Conservation (phyloP, 169 alveolate species). For the Cryptosporidium bovis region DNA sequence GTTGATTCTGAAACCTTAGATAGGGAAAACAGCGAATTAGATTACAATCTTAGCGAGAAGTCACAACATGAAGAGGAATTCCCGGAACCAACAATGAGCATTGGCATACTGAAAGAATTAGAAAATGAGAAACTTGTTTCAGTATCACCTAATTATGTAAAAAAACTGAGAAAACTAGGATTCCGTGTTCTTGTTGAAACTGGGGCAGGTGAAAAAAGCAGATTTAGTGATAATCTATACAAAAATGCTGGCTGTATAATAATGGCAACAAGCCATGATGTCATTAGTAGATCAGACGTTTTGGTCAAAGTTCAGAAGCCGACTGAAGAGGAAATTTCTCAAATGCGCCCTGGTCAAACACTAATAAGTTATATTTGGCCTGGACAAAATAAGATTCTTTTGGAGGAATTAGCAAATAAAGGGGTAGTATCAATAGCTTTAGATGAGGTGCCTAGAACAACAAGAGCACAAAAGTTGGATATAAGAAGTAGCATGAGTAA, state of each 20-base stretch:
- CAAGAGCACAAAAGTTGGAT: slow-evolving; percentile 93
- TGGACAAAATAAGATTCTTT: slow-evolving; percentile 77
- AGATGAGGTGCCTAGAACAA: slow-evolving; percentile 92
- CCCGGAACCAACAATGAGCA: slow-evolving; percentile 72
- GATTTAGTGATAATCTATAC: slow-evolving; percentile 83
- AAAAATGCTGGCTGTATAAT: slow-evolving; percentile 80
- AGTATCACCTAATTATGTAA: slow-evolving; percentile 85
- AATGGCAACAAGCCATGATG: slow-evolving; percentile 77
- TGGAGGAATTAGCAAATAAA: slow-evolving; percentile 77
- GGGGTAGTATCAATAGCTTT: slow-evolving; percentile 87
- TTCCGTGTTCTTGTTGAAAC: slow-evolving; percentile 85
- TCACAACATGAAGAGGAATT: slow-evolving; percentile 9
- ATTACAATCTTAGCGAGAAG: not conserved
- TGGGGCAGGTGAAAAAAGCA: slow-evolving; percentile 87
- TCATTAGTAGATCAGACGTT: slow-evolving; percentile 81
- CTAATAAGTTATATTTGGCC: slow-evolving; percentile 87
- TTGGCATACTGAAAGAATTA: slow-evolving; percentile 79
- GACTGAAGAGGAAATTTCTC: slow-evolving; percentile 78
- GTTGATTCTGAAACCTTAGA: slow-evolving; percentile 66
- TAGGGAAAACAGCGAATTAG: slow-evolving; percentile 28
- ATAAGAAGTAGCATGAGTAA: slow-evolving; percentile 90
- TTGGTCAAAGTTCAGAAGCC: slow-evolving; percentile 85
- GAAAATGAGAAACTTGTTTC: slow-evolving; percentile 84
- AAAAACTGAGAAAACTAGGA: slow-evolving; percentile 83
- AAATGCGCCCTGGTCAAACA: slow-evolving; percentile 81